phyloP scores from a whole-genome alignment of 805 yeast species.

The Saturnispora zaruensis region DNA sequence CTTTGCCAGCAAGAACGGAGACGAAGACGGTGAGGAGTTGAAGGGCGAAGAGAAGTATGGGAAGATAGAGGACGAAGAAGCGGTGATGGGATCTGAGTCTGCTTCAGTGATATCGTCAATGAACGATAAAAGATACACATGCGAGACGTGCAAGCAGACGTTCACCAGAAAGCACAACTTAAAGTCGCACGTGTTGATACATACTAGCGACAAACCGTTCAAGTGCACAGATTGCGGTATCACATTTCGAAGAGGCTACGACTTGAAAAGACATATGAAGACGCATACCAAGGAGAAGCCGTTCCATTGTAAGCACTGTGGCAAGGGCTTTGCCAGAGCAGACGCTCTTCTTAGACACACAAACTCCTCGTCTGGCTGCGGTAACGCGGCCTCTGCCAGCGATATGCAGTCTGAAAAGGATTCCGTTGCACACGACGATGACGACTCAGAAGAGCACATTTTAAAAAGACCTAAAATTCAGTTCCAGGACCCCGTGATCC shows the following conservation, averaged over 20 bases:
- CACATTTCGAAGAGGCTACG: slow-evolving; percentile 65
- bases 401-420: not conserved
- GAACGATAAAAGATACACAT: slow-evolving; percentile 35
- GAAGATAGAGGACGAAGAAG: not conserved
- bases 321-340: slow-evolving; percentile 58
- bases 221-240: slow-evolving; percentile 52
- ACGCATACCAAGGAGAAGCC: slow-evolving; percentile 74
- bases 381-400: not conserved
- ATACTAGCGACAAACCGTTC: slow-evolving; percentile 56
- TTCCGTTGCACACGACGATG: not conserved
- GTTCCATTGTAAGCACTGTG: slow-evolving; percentile 50
- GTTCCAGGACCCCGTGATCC: not conserved
- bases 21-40: not conserved
- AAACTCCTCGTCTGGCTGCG: slow-evolving; percentile 31
- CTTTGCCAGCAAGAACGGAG: not conserved
- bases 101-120: not conserved
- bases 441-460: not conserved
- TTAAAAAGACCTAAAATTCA: not conserved
- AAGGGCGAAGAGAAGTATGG: not conserved
- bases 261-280: slow-evolving; percentile 66
- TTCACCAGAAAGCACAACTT: slow-evolving; percentile 69
- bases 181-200: slow-evolving; percentile 63
- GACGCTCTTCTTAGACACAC: slow-evolving; percentile 69
- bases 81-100: not conserved
- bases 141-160: slow-evolving; percentile 52